Percentiles rank a stretch among this genome's conserved stretches.
These are phyloP conservation scores for Yarrowia sp. DNA, from an alignment of 805 yeast species.

Conservation along the genomic window DNA sequence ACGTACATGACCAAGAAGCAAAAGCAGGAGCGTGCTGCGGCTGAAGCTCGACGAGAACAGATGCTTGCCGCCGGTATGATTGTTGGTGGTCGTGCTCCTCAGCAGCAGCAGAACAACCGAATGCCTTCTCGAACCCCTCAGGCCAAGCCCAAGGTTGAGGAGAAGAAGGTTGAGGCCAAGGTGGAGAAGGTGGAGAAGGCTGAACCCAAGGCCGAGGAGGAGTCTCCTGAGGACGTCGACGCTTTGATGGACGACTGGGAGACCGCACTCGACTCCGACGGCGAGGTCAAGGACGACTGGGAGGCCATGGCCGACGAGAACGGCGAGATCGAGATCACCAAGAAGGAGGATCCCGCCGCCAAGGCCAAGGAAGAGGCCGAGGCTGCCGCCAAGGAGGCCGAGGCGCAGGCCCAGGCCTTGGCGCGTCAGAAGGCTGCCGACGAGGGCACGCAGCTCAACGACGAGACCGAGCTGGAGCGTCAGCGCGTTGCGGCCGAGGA, in stretches of 20 bases:
- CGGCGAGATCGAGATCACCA: conserved; percentile 29
- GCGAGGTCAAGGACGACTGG: conserved; percentile 47
- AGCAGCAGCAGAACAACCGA: conserved; percentile 42
- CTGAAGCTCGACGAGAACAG: conserved; percentile 87
- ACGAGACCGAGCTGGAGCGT: conserved; percentile 35
- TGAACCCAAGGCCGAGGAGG: conserved; percentile 31
- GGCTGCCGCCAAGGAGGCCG: conserved; percentile 36
- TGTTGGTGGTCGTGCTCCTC: conserved; percentile 53
- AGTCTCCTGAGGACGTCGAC: conserved; percentile 37
- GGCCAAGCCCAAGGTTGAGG: conserved; percentile 27
- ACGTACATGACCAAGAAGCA: conserved; percentile 91
- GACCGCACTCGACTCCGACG: conserved; percentile 51
- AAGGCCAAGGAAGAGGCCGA: conserved; percentile 35
- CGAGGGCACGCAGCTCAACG: conserved; percentile 34
- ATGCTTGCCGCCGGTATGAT: conserved; percentile 69
- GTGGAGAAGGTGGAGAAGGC: conserved; percentile 35
- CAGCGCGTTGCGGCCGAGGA: conserved; percentile 28
- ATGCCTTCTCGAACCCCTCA: conserved; percentile 30
- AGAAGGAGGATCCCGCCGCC: conserved; percentile 30
- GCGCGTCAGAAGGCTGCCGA: conserved; percentile 35
- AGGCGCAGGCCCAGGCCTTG: conserved; percentile 38
- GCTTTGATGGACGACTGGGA: conserved; percentile 86
- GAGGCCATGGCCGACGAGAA: conserved; percentile 29
- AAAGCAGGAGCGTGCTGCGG: conserved; percentile 81
- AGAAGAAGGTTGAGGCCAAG: conserved; percentile 35